Evolutionary conservation across 2,329 filamentous ascomycete species (phyloP).

Genomic region (Botrytis pseudocinerea): DNA sequence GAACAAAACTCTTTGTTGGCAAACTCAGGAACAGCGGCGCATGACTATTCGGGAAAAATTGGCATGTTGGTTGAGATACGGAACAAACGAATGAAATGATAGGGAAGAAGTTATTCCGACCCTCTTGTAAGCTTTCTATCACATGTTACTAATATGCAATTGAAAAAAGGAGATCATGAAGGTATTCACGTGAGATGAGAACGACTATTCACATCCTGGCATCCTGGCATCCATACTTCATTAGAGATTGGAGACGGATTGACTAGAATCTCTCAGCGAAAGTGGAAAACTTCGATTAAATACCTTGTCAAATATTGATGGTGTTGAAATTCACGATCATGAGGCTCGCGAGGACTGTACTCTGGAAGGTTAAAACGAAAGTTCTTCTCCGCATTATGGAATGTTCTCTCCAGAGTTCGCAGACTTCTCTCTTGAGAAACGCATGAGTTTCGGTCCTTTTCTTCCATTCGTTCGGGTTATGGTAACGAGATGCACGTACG

Average conservation of each 20-base stretch:
- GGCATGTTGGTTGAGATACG: neutral
- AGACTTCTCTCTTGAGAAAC: neutral
- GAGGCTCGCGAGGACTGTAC: neutral
- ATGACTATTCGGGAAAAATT: neutral
- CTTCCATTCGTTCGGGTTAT: neutral
- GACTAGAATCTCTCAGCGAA: neutral
- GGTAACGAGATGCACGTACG: neutral
- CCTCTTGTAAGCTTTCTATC: constrained; percentile 1
- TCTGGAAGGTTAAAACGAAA: constrained; percentile 7
- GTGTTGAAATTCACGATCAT: neutral
- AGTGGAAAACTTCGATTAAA: neutral
- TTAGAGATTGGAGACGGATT: neutral
- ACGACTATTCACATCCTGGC: neutral
- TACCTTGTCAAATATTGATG: neutral
- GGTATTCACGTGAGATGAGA: constrained; percentile 10
- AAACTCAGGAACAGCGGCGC: neutral
- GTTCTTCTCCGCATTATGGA: constrained; percentile 13
- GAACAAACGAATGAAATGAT: constrained; percentile 2
- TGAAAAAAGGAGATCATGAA: neutral
- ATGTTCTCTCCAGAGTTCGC: neutral
- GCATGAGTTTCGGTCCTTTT: constrained; percentile 8
- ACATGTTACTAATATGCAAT: constrained; percentile 1
- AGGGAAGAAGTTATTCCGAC: constrained; percentile 12
- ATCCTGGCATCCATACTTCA: neutral
- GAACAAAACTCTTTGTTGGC: constrained; percentile 10